Conservation (phyloP, 2,329 filamentous ascomycete species). For the Aspergillus sclerotialis region DNA sequence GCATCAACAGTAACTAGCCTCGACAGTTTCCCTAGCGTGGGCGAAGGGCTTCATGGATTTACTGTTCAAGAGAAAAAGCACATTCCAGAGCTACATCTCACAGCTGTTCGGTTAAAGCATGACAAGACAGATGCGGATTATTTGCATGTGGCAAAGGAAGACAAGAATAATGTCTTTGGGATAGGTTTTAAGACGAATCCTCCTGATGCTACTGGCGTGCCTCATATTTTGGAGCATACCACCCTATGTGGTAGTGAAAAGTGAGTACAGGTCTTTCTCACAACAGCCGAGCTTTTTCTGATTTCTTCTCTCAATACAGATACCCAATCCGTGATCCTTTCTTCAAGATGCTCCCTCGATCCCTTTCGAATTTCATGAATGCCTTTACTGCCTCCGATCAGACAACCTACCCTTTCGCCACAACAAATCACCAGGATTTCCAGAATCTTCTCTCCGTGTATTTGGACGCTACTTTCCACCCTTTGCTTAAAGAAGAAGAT, state of each 20-base stretch:
- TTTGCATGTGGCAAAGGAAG: conserved; percentile 86
- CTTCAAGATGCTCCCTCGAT: conserved; percentile 98
- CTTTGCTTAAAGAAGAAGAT: conserved; percentile 80
- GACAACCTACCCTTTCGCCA: conserved; percentile 96
- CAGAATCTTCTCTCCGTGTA: conserved; percentile 96
- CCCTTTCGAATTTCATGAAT: conserved; percentile 99
- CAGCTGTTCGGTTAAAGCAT: conserved; percentile 82
- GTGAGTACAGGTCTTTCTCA: conserved; percentile 39
- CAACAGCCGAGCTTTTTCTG: conserved; percentile 2
- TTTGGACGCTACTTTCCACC: conserved; percentile 86
- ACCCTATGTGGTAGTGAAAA: conserved; percentile 93
- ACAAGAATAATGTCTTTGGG: conserved; percentile 98
- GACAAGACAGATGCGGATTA: conserved; percentile 96
- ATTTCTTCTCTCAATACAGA: conserved; percentile 43
- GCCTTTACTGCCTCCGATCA: conserved; percentile 95
- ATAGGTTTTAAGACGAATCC: conserved; percentile 99
- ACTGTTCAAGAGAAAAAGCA: conserved; percentile 83
- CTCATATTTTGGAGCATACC: conserved; percentile 96
- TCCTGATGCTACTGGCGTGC: conserved; percentile 89
- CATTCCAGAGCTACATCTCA: conserved; percentile 88
- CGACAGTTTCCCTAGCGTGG: conserved; percentile 66
- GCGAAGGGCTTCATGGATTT: conserved; percentile 87
- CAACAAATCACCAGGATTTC: conserved; percentile 91
- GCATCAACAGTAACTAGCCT: conserved; percentile 66
- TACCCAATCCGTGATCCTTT: conserved; percentile 98